phyloP scores from a whole-genome alignment of 352 stramenopile species.

The Globisporangium mamillatum region DNA sequence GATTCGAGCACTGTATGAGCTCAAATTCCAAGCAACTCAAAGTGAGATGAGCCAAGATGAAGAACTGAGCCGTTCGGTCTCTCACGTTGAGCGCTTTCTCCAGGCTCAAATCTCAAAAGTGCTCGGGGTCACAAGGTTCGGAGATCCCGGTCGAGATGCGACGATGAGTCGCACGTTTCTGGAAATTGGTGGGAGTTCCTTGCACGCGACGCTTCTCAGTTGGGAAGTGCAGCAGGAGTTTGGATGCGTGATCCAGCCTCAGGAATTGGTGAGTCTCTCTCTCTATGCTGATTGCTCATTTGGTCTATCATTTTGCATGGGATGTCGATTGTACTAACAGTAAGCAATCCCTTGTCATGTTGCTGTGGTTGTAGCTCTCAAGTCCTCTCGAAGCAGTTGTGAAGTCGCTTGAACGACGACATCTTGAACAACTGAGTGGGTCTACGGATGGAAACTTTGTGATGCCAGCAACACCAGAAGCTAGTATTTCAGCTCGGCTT shows the following conservation, averaged over 20 bases:
- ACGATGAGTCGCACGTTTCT: conserved; percentile 25
- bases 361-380: no score
- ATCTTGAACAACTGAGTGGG: no score
- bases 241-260: conserved; percentile 12
- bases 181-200: conserved; percentile 52
- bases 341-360: no score
- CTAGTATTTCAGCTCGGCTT: background rate
- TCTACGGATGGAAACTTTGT: no score
- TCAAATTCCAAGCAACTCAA: background rate
- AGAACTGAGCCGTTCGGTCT: background rate
- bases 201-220: conserved; percentile 44
- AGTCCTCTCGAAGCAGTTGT: no score
- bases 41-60: background rate
- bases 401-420: no score
- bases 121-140: background rate
- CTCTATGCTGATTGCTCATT: background rate
- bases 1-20: conserved; percentile 20
- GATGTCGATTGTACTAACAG: no score
- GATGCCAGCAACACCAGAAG: background rate
- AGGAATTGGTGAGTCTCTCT: conserved; percentile 23
- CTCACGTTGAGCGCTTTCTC: conserved; percentile 1
- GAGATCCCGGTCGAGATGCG: background rate
- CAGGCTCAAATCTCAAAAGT: conserved; percentile 1
- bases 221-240: conserved; percentile 35
- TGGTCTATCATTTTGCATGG: no score